Evolutionary conservation across 257 asterid species (phyloP), one percentile per base, ranked within the genome.

Genomic region (Rauvolfia tetraphylla): DNA sequence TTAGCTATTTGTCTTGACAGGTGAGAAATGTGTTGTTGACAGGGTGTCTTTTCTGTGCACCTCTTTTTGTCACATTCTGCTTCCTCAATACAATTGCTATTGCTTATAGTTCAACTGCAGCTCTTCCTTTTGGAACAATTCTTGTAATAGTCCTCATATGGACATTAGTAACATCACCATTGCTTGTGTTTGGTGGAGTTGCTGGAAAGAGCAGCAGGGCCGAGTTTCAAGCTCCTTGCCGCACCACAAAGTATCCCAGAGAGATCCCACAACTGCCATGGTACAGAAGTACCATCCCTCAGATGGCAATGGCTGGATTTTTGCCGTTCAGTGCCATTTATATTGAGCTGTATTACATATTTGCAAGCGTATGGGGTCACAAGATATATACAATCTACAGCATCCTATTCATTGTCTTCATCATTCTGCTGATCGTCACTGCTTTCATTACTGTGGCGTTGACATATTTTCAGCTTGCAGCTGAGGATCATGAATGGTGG

Each of bases 301-400:
- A 82, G 75, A 82, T 82, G 85, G 85, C 85, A 75, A 82, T 82
- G 80, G 85, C 85, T 33, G 85, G 85, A 5, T 82, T 82, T 66
- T 79, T 82, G 78, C 85, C 85, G 56, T 82, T 82, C 73, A 79
- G 85, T n/a, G 83, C 85, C 58, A 82, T 82, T 59, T 82, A 82
- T 61, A 78, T 81, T 8, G 82, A 81, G 54, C 80, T 81, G 7
- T 81, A 78, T 76, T 81, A 81, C 72, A 82, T 82, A 75, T 82
- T 82, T 71, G 85, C 85, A 18, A 82, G 85, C 57, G 82, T 82
- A 34, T 82, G 85, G 85, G 85, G 85, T 79, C 85, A 82, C 68
- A 78, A 79, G 78, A 78, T 82, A 17, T 82, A 82, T 65, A 79
- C 83, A 18, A 74, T 78, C 56, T 81, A 81, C 58, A 78, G 82